Conservation (phyloP, 78 protist species). For the Guillardia theta region DNA sequence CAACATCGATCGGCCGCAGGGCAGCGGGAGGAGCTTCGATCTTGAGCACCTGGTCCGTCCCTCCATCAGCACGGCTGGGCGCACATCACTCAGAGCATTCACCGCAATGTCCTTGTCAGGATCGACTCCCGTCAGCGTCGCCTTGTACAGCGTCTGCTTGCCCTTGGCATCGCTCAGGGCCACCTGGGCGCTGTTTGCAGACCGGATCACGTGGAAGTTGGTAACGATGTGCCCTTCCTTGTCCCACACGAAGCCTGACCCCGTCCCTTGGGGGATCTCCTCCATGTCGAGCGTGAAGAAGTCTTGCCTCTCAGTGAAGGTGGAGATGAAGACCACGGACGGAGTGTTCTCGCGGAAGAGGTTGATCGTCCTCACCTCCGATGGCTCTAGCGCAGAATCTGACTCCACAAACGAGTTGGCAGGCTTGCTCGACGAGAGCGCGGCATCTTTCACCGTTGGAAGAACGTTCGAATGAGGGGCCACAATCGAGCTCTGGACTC, state of each 20-base stretch:
- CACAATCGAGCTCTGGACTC: too few relatives aligned
- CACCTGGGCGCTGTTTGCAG: neutral
- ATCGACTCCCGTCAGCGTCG: neutral
- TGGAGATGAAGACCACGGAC: neutral
- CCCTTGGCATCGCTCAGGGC: neutral
- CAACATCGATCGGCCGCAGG: neutral
- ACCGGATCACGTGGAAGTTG: conserved; percentile 21
- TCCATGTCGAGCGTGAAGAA: neutral
- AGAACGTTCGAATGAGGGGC: too few relatives aligned
- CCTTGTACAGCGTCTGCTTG: neutral
- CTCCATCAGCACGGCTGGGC: neutral
- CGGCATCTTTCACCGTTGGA: too few relatives aligned
- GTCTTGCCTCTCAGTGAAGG: neutral
- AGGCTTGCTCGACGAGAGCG: too few relatives aligned
- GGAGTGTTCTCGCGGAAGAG: neutral
- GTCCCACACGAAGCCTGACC: conserved; percentile 25
- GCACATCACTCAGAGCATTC: too few relatives aligned
- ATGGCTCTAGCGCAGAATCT: too few relatives aligned
- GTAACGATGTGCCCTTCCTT: neutral
- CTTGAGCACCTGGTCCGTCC: conserved; percentile 36
- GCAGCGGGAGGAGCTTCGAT: neutral
- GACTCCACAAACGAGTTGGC: too few relatives aligned
- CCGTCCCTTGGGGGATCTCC: neutral
- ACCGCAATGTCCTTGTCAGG: conserved; percentile 14
- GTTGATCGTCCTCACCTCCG: neutral